phyloP scores from a whole-genome alignment of 2,329 filamentous ascomycete species.

The Arthrobotrys megalospora region DNA sequence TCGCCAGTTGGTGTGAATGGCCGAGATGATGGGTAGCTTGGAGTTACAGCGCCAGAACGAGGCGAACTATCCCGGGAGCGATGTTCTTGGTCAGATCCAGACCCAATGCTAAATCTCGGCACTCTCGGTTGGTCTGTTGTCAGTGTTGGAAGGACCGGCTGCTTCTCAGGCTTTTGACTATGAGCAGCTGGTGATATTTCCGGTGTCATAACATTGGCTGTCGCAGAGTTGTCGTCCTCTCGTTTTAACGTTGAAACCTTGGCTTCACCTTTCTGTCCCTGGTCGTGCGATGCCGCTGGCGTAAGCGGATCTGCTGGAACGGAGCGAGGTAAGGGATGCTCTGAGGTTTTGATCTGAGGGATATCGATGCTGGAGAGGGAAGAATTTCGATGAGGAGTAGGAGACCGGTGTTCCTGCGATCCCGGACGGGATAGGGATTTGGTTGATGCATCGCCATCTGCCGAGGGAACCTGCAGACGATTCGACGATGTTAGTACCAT shows the following conservation, averaged over 20 bases:
- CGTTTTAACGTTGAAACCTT: conserved; percentile 26
- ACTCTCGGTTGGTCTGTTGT: conserved; percentile 61
- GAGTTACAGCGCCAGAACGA: conserved; percentile 71
- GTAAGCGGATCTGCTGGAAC: conserved; percentile 59
- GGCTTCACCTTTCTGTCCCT: conserved; percentile 56
- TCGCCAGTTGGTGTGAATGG: conserved; percentile 85
- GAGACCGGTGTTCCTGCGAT: conserved; percentile 38
- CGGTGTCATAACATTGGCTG: conserved; percentile 76
- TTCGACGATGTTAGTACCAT: conserved; percentile 15
- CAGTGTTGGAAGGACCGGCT: conserved; percentile 49
- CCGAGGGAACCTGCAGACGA: conserved; percentile 44
- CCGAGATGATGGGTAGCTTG: conserved; percentile 77
- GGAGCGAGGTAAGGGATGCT: conserved; percentile 55
- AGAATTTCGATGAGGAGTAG: conserved; percentile 36
- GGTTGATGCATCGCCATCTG: conserved; percentile 36
- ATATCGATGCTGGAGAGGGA: conserved; percentile 53
- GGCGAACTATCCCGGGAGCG: conserved; percentile 76
- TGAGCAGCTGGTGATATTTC: conserved; percentile 76
- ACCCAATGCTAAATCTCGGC: conserved; percentile 72
- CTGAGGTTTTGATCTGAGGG: conserved; percentile 52
- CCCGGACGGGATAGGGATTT: conserved; percentile 52
- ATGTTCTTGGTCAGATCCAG: conserved; percentile 73
- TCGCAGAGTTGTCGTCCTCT: conserved; percentile 59
- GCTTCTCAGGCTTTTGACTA: conserved; percentile 66
- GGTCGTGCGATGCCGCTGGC: conserved; percentile 60